phyloP scores from a whole-genome alignment of 1,284 basidiomycete species.

The Boletus sp. region DNA sequence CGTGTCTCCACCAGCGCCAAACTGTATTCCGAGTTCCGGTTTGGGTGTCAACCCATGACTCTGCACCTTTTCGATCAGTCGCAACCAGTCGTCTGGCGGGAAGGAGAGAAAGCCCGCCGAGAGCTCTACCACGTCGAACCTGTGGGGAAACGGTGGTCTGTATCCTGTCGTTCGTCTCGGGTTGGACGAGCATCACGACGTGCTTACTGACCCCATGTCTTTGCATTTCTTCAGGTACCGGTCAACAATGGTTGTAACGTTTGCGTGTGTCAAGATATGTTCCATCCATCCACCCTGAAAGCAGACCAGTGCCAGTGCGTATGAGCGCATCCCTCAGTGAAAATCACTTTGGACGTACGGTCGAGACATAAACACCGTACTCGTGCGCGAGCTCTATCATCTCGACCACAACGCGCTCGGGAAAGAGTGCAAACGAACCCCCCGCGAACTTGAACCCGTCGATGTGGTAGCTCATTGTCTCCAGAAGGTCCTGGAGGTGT shows the following conservation, averaged over 20 bases:
- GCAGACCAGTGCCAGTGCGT: background rate
- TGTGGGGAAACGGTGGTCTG: background rate
- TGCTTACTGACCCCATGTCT: conserved; percentile 12
- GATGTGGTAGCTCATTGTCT: conserved; percentile 39
- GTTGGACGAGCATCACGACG: background rate
- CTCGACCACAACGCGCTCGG: conserved; percentile 19
- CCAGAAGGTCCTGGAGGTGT: conserved; percentile 38
- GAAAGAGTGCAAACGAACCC: conserved; percentile 45
- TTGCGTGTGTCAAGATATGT: conserved; percentile 13
- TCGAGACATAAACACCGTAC: conserved; percentile 17
- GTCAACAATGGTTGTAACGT: conserved; percentile 10
- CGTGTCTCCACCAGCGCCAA: conserved; percentile 15
- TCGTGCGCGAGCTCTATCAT: conserved; percentile 19
- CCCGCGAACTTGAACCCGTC: conserved; percentile 49
- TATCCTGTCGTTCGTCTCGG: background rate
- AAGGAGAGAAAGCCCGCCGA: conserved; percentile 47
- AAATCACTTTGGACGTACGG: conserved; percentile 5
- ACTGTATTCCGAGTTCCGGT: conserved; percentile 36
- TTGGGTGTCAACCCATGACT: conserved; percentile 37
- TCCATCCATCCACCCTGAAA: conserved; percentile 19
- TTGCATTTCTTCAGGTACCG: conserved; percentile 18
- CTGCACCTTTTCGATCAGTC: conserved; percentile 40
- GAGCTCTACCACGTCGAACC: conserved; percentile 29
- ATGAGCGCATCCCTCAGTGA: background rate
- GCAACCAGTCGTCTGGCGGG: conserved; percentile 43